Percentiles rank a stretch among this genome's conserved stretches.
Conservation (phyloP, 2,329 filamentous ascomycete genomes). For the Colletotrichum orbiculare region DNA sequence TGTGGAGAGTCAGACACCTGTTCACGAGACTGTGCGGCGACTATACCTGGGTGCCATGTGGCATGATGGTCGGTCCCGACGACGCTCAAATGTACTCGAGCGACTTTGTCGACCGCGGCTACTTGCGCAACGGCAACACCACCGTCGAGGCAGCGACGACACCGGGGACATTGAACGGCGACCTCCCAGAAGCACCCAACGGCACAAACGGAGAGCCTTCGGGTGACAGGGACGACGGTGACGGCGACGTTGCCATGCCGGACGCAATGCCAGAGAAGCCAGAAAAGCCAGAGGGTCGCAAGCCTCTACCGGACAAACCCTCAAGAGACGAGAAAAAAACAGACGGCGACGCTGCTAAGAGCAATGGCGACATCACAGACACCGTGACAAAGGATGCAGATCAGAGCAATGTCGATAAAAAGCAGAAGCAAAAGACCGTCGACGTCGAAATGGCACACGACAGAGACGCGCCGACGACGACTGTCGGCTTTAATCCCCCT, state of each 20-base stretch:
- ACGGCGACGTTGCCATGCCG: slow-evolving; percentile 40
- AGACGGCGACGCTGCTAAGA: slow-evolving; percentile 38
- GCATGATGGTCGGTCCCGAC: slow-evolving; percentile 65
- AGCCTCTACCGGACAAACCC: slow-evolving; percentile 12
- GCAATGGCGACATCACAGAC: slow-evolving; percentile 10
- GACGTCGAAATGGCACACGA: slow-evolving; percentile 27
- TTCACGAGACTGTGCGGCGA: slow-evolving; percentile 81
- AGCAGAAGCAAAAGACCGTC: slow-evolving; percentile 31
- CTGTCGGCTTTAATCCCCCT: background rate
- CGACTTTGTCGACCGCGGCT: slow-evolving; percentile 53
- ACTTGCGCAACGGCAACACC: slow-evolving; percentile 39
- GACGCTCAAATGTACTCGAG: slow-evolving; percentile 67
- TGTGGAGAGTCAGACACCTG: slow-evolving; percentile 81
- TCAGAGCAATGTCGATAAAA: slow-evolving; percentile 18
- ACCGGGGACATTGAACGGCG: slow-evolving; percentile 37
- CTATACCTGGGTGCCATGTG: slow-evolving; percentile 73
- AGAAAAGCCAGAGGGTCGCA: slow-evolving; percentile 17
- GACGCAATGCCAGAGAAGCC: slow-evolving; percentile 33
- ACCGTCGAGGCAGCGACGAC: slow-evolving; percentile 17
- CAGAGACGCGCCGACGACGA: slow-evolving; percentile 3
- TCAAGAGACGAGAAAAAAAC: slow-evolving; percentile 18
- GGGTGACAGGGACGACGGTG: slow-evolving; percentile 24
- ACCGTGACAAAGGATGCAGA: slow-evolving; percentile 32
- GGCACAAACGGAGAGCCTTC: slow-evolving; percentile 39
- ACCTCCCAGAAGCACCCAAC: slow-evolving; percentile 33